These are phyloP conservation scores for Artemisia annua DNA, from an alignment of 129 eudicot genomes.

Conservation along the genomic window DNA sequence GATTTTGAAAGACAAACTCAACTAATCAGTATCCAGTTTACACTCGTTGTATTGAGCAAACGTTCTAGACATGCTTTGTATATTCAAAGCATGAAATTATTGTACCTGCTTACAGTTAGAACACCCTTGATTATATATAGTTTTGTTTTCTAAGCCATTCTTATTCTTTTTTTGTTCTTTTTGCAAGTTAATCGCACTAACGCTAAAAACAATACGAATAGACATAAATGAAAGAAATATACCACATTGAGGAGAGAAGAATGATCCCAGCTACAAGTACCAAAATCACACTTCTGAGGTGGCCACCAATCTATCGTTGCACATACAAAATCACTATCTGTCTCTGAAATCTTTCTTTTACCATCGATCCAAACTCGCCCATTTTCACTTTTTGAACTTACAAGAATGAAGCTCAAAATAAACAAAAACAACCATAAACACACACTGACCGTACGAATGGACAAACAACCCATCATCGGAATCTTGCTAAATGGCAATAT, in stretches of 20 bases:
- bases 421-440: constrained; percentile 33
- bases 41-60: no score
- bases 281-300: constrained; percentile 82
- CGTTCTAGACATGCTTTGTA: no score
- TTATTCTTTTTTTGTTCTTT: no score
- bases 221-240: background rate
- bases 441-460: constrained; percentile 38
- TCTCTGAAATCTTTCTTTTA: constrained; percentile 43
- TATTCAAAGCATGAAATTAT: no score
- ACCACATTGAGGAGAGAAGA: constrained; percentile 91
- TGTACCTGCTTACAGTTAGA: no score
- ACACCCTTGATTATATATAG: no score
- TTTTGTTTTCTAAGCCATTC: no score
- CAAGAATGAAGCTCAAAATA: constrained; percentile 6
- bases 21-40: no score
- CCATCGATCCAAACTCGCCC: constrained; percentile 59
- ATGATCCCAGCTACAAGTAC: constrained; percentile 80
- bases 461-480: constrained; percentile 38
- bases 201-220: no score
- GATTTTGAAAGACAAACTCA: no score
- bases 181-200: no score
- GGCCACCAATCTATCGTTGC: constrained; percentile 99
- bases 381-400: constrained; percentile 29
- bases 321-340: constrained; percentile 66
- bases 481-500: background rate